phyloP scores from a whole-genome alignment of 2,329 filamentous ascomycete species.

The Neonectria ditissima region DNA sequence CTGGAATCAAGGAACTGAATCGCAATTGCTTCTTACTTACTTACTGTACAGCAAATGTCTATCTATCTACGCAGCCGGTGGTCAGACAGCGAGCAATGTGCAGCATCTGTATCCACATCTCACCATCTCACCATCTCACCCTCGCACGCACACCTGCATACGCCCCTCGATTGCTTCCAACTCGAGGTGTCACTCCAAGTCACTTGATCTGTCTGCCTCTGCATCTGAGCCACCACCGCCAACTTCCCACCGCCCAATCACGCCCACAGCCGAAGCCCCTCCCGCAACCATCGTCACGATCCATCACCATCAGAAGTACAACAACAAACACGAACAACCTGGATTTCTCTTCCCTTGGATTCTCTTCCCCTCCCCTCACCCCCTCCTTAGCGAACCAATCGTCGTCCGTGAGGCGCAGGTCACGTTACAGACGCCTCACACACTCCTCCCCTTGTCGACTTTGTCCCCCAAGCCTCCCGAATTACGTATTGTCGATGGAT shows the following conservation, averaged over 20 bases:
- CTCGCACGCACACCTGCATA: constrained; percentile 6
- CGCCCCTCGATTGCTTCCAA: constrained; percentile 2
- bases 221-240: constrained; percentile 9
- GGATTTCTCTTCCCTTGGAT: neutral
- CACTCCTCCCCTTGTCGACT: constrained; percentile 13
- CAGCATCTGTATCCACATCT: constrained; percentile 13
- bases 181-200: no score
- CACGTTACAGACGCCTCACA: constrained; percentile 27
- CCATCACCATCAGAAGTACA: constrained; percentile 7
- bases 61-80: no score
- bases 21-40: constrained; percentile 8
- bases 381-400: constrained; percentile 20
- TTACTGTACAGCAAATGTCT: no score
- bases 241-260: constrained; percentile 12
- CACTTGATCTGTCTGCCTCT: no score
- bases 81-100: constrained; percentile 3
- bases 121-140: constrained; percentile 15
- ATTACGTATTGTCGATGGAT: constrained; percentile 24
- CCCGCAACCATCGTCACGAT: constrained; percentile 22
- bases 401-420: neutral
- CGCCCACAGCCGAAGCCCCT: neutral
- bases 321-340: neutral
- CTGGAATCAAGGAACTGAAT: neutral
- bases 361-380: neutral
- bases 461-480: constrained; percentile 2